Base-by-base conservation (phyloP, 2,329 filamentous ascomycete species). In the Hymenoscyphus fraxineus region DNA sequence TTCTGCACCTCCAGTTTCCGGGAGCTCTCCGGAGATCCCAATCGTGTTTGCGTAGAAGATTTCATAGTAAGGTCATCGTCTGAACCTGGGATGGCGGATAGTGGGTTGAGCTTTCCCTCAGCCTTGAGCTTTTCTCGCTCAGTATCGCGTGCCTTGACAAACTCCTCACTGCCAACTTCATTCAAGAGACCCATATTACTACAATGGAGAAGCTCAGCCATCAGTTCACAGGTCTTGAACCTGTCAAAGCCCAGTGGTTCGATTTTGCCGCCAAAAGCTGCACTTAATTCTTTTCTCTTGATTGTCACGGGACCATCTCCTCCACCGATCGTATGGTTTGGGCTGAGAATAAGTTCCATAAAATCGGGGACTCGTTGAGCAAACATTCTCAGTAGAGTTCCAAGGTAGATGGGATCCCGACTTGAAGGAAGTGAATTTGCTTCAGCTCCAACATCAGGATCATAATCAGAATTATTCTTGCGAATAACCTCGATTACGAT, bases 401-500 rank as follows among this genome's bases (percentile, higher is more conserved):
- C 95, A 0, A 99, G 85, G 74, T 98, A 99, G 71, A 99, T 99
- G 3, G 95, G 95, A 73, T 99, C 95, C 60, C 90, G 88, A 69
- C 87, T 90, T 0, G 93, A 94, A 0, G 94, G 94, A 62, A 88
- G 82, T 2, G 90, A 86, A 69, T 91, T 91, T 35, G 91, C 87
- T 65, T 93, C 92, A 59, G 90, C 87, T 66, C 93, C 88, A 71
- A 93, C 91, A 71, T 98, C 95, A 0, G 95, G 89, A 71, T 99
- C 95, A 76, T 99, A 99, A 77, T 99, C 95, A 0, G 95, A 98
- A 76, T 99, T 99, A 78, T 99, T 99, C 80, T 99, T 99, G 66
- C 95, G 87, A 75, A 99, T 99, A 57, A 99, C 95, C 78, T 99
- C 95, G 68, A 99, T 99, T 40, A 99, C 86, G 73, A 98, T 97